A percentile compares a stretch with the other conserved stretches of the same genome.
These are phyloP conservation scores for Monilinia polystroma DNA, from an alignment of 2,329 filamentous ascomycete species.

Conservation along the genomic window DNA sequence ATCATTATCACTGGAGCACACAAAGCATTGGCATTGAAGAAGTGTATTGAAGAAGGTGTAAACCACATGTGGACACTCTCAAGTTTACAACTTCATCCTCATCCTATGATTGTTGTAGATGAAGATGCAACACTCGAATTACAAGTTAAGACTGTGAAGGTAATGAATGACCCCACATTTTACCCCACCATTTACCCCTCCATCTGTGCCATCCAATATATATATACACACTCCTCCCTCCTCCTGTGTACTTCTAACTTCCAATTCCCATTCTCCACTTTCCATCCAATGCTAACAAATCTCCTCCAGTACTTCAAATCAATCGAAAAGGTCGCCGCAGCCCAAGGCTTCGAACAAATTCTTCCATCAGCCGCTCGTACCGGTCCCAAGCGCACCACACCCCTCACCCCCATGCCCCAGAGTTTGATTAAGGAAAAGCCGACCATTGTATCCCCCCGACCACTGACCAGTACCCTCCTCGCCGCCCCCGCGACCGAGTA, in stretches of 20 bases:
- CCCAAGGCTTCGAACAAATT: conserved; percentile 58
- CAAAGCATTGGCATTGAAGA: conserved; percentile 77
- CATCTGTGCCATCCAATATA: no score
- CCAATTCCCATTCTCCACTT: no score
- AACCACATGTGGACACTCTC: conserved; percentile 93
- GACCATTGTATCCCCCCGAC: conserved; percentile 54
- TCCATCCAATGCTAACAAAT: background rate
- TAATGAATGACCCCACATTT: conserved; percentile 36
- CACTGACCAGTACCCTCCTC: conserved; percentile 55
- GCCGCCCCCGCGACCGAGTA: conserved; percentile 56
- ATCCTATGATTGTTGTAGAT: conserved; percentile 80
- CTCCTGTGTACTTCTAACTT: background rate
- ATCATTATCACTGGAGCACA: conserved; percentile 79
- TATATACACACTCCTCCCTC: background rate
- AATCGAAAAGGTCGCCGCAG: conserved; percentile 62
- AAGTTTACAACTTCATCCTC: conserved; percentile 74
- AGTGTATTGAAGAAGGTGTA: conserved; percentile 76
- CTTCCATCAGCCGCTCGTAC: conserved; percentile 57
- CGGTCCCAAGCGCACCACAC: conserved; percentile 41
- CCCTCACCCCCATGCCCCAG: conserved; percentile 29
- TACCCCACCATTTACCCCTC: background rate
- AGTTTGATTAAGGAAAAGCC: conserved; percentile 36
- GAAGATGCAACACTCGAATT: conserved; percentile 74
- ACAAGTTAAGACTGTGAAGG: conserved; percentile 71
- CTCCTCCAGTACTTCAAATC: conserved; percentile 63